phyloP scores from a whole-genome alignment of 2,329 filamentous ascomycete species.

The Curvularia sp. region DNA sequence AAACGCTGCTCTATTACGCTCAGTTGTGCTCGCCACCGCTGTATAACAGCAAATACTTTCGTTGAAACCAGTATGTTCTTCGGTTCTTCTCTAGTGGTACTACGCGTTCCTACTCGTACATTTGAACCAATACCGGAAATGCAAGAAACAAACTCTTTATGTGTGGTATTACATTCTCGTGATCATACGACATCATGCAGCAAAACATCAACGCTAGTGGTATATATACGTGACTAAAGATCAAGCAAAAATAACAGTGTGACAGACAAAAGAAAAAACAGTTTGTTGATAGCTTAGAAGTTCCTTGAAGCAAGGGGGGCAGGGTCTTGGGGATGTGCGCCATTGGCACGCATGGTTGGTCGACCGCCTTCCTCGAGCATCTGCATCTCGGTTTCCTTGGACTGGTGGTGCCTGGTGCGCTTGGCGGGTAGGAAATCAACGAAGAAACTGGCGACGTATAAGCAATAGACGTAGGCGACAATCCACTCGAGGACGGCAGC shows the following conservation, averaged over 20 bases:
- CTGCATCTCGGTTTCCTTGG: constrained; percentile 47
- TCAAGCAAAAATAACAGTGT: constrained; percentile 8
- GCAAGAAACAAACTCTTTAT: not conserved
- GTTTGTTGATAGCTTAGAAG: constrained; percentile 27
- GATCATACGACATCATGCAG: not conserved
- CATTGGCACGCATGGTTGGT: constrained; percentile 28
- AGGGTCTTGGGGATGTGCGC: constrained; percentile 32
- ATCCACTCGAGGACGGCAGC: constrained; percentile 82
- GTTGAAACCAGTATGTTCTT: not conserved
- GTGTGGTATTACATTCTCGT: constrained; percentile 5
- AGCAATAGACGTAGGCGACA: constrained; percentile 83
- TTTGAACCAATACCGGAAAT: not conserved
- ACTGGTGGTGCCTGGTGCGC: constrained; percentile 61
- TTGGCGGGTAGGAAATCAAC: constrained; percentile 85
- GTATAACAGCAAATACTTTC: too few species aligned
- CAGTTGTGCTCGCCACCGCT: too few species aligned
- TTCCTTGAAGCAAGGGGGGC: constrained; percentile 37
- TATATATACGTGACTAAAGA: constrained; percentile 15
- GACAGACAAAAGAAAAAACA: constrained; percentile 15
- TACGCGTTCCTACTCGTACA: not conserved
- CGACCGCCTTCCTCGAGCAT: constrained; percentile 32
- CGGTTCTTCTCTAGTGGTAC: not conserved
- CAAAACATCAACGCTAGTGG: constrained; percentile 10
- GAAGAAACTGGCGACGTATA: constrained; percentile 86
- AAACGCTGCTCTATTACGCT: too few species aligned